Conservation (phyloP, 352 stramenopile genomes). For the Blastocystis sp. region DNA sequence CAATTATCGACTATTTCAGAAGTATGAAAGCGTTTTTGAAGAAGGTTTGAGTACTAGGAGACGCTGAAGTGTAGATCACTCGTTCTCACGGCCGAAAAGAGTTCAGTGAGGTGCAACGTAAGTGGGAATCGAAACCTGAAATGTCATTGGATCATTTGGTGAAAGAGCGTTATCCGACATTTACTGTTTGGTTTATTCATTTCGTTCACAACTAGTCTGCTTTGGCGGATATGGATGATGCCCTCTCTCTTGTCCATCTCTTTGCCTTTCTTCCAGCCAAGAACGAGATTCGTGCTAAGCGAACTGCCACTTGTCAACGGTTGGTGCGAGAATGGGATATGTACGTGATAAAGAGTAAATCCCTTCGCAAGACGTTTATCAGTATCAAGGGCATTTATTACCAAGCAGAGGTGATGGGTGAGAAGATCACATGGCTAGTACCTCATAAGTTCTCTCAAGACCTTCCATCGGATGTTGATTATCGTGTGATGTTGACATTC, state of each 20-base stretch:
- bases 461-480: conserved; percentile 91
- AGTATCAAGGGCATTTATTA: conserved; percentile 99
- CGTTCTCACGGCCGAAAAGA: conserved; percentile 72
- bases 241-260: conserved; percentile 87
- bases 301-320: conserved; percentile 80
- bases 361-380: conserved; percentile 92
- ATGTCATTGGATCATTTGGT: conserved; percentile 96
- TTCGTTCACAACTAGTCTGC: conserved; percentile 74
- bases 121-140: conserved; percentile 77
- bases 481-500: conserved; percentile 97
- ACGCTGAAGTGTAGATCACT: background rate
- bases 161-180: conserved; percentile 84
- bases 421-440: conserved; percentile 91
- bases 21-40: conserved; percentile 97
- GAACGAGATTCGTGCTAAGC: conserved; percentile 75
- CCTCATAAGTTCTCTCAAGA: conserved; percentile 94
- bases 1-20: conserved; percentile 93
- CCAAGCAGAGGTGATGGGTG: conserved; percentile 82
- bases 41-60: conserved; percentile 74
- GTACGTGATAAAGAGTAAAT: conserved; percentile 80
- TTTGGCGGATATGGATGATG: conserved; percentile 93
- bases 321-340: conserved; percentile 85
- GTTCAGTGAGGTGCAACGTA: conserved; percentile 73
- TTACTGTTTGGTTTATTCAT: background rate
- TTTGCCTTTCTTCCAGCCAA: conserved; percentile 88